Conservation (phyloP, 1,284 basidiomycete genomes). For the Phellopilus nigrolimitatus region DNA sequence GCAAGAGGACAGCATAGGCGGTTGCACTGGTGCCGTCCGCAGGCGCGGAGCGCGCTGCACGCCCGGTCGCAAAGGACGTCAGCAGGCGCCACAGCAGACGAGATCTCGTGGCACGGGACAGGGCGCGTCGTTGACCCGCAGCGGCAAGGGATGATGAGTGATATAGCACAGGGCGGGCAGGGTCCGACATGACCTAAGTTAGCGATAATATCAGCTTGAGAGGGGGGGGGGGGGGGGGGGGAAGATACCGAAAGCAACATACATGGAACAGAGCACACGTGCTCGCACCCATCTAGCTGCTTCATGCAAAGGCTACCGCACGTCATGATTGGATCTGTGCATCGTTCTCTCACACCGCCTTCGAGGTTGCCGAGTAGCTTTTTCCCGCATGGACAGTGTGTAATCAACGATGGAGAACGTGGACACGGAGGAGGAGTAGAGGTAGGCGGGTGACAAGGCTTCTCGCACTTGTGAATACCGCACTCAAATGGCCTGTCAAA, state of each 20-base stretch:
- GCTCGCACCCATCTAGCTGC: constrained; percentile 56
- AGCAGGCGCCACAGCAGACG: constrained; percentile 29
- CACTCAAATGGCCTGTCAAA: constrained; percentile 67
- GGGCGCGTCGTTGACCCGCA: constrained; percentile 65
- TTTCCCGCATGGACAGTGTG: constrained; percentile 79
- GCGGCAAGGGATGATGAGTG: constrained; percentile 69
- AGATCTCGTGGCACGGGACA: constrained; percentile 45
- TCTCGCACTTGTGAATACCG: constrained; percentile 64
- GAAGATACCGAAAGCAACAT: constrained; percentile 14
- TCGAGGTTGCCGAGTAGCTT: constrained; percentile 27
- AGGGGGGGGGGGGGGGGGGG: no score
- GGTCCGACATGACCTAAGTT: constrained; percentile 45
- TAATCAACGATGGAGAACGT: constrained; percentile 60
- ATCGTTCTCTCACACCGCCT: constrained; percentile 45
- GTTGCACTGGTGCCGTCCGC: constrained; percentile 79
- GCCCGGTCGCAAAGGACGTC: constrained; percentile 76
- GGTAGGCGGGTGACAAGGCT: constrained; percentile 70
- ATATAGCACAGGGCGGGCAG: constrained; percentile 72
- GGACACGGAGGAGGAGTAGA: constrained; percentile 60
- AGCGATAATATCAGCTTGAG: neutral
- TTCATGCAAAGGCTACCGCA: constrained; percentile 70
- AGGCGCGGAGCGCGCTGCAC: constrained; percentile 70
- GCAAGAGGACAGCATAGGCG: constrained; percentile 85
- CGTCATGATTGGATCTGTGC: constrained; percentile 74
- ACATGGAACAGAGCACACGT: constrained; percentile 56